Conservation (phyloP, 2,329 filamentous ascomycete species). For the Simplicillium aogashimaense region DNA sequence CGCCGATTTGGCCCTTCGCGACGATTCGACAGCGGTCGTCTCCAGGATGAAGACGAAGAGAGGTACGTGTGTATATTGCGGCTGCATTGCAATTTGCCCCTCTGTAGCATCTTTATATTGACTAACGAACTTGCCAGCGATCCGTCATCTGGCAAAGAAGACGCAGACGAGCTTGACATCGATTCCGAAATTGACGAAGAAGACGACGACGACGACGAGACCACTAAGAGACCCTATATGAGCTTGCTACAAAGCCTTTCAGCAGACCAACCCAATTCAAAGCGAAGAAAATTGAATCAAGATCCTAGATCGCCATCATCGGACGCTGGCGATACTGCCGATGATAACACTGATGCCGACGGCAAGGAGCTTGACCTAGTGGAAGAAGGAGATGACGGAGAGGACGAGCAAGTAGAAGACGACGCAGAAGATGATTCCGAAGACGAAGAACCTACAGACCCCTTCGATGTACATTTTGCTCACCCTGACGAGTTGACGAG, state of each 20-base stretch:
- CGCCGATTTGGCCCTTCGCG: slow-evolving; percentile 21
- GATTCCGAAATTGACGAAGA: slow-evolving; percentile 28
- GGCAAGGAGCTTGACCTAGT: slow-evolving; percentile 22
- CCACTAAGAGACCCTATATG: slow-evolving; percentile 40
- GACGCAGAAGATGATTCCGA: slow-evolving; percentile 31
- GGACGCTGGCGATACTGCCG: slow-evolving; percentile 1
- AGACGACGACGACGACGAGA: slow-evolving; percentile 34
- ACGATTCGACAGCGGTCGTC: slow-evolving; percentile 23
- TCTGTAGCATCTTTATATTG: no score
- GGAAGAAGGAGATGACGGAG: slow-evolving; percentile 24
- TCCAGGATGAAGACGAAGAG: slow-evolving; percentile 26
- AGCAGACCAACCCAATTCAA: slow-evolving; percentile 34
- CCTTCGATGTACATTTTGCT: slow-evolving; percentile 75
- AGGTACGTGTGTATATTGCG: slow-evolving; percentile 6
- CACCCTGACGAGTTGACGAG: slow-evolving; percentile 53
- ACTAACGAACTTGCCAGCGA: no score
- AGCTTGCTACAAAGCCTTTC: slow-evolving; percentile 48
- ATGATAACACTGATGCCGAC: slow-evolving; percentile 17
- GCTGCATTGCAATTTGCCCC: no score
- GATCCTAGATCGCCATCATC: slow-evolving; percentile 8
- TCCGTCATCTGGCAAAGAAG: background rate
- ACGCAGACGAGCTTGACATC: slow-evolving; percentile 14
- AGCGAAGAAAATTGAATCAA: slow-evolving; percentile 45
- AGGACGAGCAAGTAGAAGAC: slow-evolving; percentile 23
- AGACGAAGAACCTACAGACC: slow-evolving; percentile 50